These are phyloP conservation scores for Cephalotrichum gorgonifer DNA, from an alignment of 2,329 filamentous ascomycete species.

Conservation along the genomic window DNA sequence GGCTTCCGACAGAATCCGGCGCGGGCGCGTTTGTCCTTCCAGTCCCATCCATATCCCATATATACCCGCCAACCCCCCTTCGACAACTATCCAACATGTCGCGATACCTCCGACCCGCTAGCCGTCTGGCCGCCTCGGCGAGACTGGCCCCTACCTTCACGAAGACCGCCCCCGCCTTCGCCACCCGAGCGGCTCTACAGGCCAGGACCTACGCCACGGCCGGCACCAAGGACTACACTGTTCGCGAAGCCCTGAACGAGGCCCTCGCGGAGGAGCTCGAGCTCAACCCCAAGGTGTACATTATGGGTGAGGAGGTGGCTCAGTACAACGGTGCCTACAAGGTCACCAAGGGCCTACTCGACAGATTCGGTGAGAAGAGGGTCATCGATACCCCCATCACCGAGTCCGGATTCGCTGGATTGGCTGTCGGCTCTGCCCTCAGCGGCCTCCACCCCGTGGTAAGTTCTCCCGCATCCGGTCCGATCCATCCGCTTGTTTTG, in stretches of 20 bases:
- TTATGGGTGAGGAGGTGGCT: conserved; percentile 95
- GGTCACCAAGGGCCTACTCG: conserved; percentile 93
- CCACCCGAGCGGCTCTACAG: conserved; percentile 23
- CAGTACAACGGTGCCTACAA: conserved; percentile 99
- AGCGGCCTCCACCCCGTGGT: conserved; percentile 90
- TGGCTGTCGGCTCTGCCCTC: conserved; percentile 89
- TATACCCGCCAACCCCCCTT: background rate
- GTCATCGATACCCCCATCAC: conserved; percentile 99
- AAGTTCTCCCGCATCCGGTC: conserved; percentile 29
- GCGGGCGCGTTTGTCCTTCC: background rate
- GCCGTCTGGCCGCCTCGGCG: conserved; percentile 35
- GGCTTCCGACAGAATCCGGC: background rate
- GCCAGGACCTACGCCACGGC: conserved; percentile 45
- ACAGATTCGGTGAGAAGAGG: conserved; percentile 94
- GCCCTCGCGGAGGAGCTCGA: conserved; percentile 96
- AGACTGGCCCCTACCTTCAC: conserved; percentile 26
- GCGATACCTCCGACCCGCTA: conserved; percentile 39
- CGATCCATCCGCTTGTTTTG: background rate
- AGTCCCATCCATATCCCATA: too few species aligned
- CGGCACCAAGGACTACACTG: conserved; percentile 84
- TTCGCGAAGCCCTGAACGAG: conserved; percentile 95
- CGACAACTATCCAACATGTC: conserved; percentile 24
- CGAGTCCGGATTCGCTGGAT: conserved; percentile 87
- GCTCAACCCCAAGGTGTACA: conserved; percentile 85
- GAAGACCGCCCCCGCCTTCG: conserved; percentile 24